Percentiles rank a stretch among this genome's conserved stretches.
These are phyloP conservation scores for Neonectria neomacrospora DNA, from an alignment of 2,329 filamentous ascomycete species.

Conservation along the genomic window DNA sequence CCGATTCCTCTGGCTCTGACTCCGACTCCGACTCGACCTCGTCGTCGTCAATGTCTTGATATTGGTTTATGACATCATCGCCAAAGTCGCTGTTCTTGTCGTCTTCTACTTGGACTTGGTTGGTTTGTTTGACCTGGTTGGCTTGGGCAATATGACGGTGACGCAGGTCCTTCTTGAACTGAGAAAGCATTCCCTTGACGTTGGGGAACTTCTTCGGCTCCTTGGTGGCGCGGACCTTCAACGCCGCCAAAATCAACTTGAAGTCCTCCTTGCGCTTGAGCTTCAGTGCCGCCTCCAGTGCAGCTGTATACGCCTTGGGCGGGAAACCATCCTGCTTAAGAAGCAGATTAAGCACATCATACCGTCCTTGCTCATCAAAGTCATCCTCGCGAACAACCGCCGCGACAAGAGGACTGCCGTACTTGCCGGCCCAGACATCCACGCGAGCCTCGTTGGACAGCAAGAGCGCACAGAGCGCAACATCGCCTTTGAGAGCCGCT, in stretches of 20 bases:
- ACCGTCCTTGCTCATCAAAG: conserved; percentile 3
- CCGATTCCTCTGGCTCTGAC: conserved; percentile 2
- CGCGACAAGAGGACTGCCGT: conserved; percentile 25
- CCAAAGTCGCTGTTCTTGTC: conserved; percentile 29
- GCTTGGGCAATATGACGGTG: background rate
- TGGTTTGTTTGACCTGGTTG: background rate
- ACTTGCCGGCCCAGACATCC: conserved; percentile 21
- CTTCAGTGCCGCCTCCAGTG: conserved; percentile 22
- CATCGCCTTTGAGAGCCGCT: conserved; percentile 28
- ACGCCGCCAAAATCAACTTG: conserved; percentile 17
- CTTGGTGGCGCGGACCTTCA: conserved; percentile 16
- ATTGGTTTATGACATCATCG: conserved; percentile 14
- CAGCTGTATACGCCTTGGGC: conserved; percentile 21
- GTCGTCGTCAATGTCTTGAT: conserved; percentile 30
- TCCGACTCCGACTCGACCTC: conserved; percentile 13
- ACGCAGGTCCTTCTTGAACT: conserved; percentile 21
- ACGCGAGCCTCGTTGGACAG: conserved; percentile 3
- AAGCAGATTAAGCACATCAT: conserved; percentile 21
- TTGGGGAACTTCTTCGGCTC: conserved; percentile 21
- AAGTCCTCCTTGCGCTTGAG: conserved; percentile 28
- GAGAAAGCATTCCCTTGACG: conserved; percentile 25
- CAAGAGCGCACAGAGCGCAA: conserved; percentile 16
- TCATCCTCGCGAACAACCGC: conserved; percentile 21
- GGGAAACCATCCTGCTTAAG: conserved; percentile 16
- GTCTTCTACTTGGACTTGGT: conserved; percentile 1